Evolutionary conservation across 495 filamentous ascomycete species (phyloP).

Genomic region (Penicillium simplicissimum): DNA sequence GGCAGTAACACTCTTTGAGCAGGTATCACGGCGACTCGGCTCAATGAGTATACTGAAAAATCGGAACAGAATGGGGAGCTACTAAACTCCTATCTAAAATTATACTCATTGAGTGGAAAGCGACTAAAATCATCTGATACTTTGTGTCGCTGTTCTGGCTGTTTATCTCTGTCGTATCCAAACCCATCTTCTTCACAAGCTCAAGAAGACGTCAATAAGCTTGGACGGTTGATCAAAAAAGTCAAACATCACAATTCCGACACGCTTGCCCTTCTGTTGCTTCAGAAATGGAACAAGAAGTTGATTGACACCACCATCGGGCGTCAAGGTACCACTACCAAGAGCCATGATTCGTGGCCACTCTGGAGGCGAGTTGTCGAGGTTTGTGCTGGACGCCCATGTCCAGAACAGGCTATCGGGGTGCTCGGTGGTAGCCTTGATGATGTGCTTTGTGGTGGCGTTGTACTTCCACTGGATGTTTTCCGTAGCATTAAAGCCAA

Average conservation of each 20-base stretch:
- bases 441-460: slow-evolving; percentile 33
- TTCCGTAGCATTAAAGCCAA: slow-evolving; percentile 29
- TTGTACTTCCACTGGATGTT: slow-evolving; percentile 47
- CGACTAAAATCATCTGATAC: background rate
- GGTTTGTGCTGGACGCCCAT: slow-evolving; percentile 49
- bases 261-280: slow-evolving; percentile 25
- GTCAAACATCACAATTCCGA: slow-evolving; percentile 55
- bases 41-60: too few species aligned
- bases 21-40: too few species aligned
- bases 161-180: background rate
- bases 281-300: slow-evolving; percentile 23
- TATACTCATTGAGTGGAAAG: too few species aligned
- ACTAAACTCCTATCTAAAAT: too few species aligned
- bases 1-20: too few species aligned
- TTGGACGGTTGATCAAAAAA: slow-evolving; percentile 33
- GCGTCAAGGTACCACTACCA: slow-evolving; percentile 44
- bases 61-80: too few species aligned
- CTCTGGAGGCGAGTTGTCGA: slow-evolving; percentile 39
- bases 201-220: slow-evolving; percentile 22
- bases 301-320: slow-evolving; percentile 41
- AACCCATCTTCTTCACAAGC: slow-evolving; percentile 4
- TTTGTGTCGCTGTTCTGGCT: background rate
- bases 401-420: slow-evolving; percentile 49
- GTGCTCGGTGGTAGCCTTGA: slow-evolving; percentile 29
- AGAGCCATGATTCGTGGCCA: slow-evolving; percentile 51